A percentile compares a stretch with the other conserved stretches of the same genome.
phyloP scores from a whole-genome alignment of 2,329 filamentous ascomycete genomes.

The Fusarium mexicanum region DNA sequence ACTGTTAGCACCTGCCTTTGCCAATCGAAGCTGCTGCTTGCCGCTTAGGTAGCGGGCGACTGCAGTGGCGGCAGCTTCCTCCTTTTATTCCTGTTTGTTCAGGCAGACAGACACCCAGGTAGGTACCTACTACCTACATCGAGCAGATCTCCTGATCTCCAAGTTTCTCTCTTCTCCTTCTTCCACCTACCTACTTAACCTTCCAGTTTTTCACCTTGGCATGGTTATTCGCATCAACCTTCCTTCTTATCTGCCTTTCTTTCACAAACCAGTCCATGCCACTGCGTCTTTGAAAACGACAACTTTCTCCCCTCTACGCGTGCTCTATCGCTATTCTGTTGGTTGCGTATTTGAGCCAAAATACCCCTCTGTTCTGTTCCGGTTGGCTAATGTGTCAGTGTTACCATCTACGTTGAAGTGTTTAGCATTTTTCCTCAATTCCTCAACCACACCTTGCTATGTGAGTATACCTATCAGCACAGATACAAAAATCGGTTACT shows the following conservation, averaged over 20 bases:
- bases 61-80: not conserved
- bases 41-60: not conserved
- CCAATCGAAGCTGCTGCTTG: not conserved
- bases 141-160: not conserved
- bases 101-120: not conserved
- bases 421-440: constrained; percentile 6
- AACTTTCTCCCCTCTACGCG: not conserved
- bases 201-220: not conserved
- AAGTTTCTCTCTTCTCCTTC: not conserved
- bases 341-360: not conserved
- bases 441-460: not conserved
- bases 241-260: not conserved
- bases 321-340: not conserved
- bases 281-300: not conserved
- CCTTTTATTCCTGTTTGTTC: not conserved
- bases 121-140: not conserved
- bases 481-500: not conserved
- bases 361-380: not conserved
- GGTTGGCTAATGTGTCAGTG: not conserved
- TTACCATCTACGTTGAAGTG: not conserved
- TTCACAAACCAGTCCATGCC: not conserved
- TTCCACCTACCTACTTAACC: not conserved
- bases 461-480: not conserved
- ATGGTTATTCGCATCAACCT: not conserved
- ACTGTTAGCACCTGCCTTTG: not conserved